Evolutionary conservation across 169 alveolate species (phyloP).

Genomic region (Cryptosporidium sp.): DNA sequence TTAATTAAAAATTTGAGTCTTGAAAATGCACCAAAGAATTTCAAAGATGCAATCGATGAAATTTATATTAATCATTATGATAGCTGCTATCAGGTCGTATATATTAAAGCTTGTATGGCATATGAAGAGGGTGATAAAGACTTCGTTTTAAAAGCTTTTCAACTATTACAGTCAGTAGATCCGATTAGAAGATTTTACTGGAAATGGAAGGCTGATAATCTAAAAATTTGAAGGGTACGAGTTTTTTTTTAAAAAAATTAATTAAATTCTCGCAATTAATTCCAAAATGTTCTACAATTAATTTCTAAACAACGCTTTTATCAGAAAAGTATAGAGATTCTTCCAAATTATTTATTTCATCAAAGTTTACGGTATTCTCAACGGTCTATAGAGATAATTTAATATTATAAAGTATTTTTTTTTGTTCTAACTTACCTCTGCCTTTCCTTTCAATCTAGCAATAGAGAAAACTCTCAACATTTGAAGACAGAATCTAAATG

Average conservation of each 20-base stretch:
- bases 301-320: conserved; percentile 6
- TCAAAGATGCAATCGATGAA: conserved; percentile 8
- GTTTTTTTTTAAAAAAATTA: neutral
- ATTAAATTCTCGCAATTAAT: neutral
- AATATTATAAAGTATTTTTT: neutral
- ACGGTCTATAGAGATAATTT: neutral
- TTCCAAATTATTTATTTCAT: conserved; percentile 16
- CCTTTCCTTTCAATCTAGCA: conserved; percentile 59
- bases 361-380: conserved; percentile 30
- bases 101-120: conserved; percentile 60
- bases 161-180: conserved; percentile 11
- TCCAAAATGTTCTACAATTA: neutral
- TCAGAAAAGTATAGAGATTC: conserved; percentile 30
- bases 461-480: conserved; percentile 42
- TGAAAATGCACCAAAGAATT: conserved; percentile 12
- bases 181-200: conserved; percentile 50
- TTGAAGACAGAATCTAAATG: conserved; percentile 57
- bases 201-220: conserved; percentile 46
- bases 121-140: conserved; percentile 26
- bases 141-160: neutral
- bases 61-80: neutral
- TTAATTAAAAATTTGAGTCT: conserved; percentile 5
- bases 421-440: conserved; percentile 49
- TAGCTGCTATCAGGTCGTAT: conserved; percentile 44
- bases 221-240: neutral